Base-by-base conservation (phyloP, 2,329 filamentous ascomycete genomes). In the Dendrostoma leiphaemia region DNA sequence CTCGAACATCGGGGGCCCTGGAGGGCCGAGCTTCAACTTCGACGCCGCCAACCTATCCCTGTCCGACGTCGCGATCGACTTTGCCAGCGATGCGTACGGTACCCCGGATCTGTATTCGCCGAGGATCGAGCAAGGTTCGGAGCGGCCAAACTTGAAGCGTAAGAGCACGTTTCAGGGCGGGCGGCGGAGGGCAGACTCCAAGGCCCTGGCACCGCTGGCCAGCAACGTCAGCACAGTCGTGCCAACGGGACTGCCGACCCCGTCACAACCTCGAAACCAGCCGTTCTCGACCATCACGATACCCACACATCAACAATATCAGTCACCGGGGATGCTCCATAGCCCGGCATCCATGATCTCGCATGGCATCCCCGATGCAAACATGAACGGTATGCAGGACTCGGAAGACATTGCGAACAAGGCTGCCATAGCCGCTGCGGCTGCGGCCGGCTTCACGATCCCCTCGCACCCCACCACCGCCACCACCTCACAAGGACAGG, bases 11-110 rank as follows among this genome's bases (percentile, higher is more conserved):
- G 75, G 76, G 1, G 77, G 79, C 0, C 74, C 74, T 19, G 84
- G 83, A 0, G 86, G 85, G 1, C 78, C 84, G 53, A 75, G 79
- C 0, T 81, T 78, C 60, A 74, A 70, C 5, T 89, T 94, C 51
- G 89, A 94, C 62, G 83, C 88, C 2, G 85, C 88, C 1, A 89
- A 91, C 64, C 76, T 93, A 34, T 86, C 82, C 15, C 82, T 94
- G 51, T 73, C 81, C 1, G 89, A 93, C 62, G 79, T 88, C 1
- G 69, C 79, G 7, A 71, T 85, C 13, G 86, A 90, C 58, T 79
- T 80, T 40, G 71, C 79, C 2, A 74, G 81, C 13, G 83, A 88
- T 61, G 74, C 78, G 50, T 83, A 80, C 51, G 69, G 72, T 0
- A 74, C 73, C 0, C 73, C 78, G 48, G 79, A 77, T 50, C 61